Percentiles rank a stretch among this genome's conserved stretches.
Conservation (phyloP, 257 asterid genomes). For the Solanum sejunctum region DNA sequence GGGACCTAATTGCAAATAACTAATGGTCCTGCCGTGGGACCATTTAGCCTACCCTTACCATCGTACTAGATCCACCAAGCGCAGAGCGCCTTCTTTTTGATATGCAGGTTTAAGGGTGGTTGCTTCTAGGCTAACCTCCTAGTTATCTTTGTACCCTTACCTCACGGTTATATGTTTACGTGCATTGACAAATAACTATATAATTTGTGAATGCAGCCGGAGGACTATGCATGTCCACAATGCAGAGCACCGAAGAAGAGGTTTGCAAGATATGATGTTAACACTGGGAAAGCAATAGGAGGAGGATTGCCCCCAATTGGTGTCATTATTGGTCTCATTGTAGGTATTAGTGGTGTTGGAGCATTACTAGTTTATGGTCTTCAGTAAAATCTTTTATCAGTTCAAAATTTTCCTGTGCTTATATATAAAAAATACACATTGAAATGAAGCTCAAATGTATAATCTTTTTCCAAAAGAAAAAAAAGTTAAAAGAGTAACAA, state of each 20-base stretch:
- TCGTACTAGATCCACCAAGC: background rate
- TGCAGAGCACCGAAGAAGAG: conserved; percentile 97
- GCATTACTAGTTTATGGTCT: conserved; percentile 85
- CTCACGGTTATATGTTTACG: background rate
- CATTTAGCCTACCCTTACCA: background rate
- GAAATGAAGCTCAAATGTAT: background rate
- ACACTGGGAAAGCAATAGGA: conserved; percentile 71
- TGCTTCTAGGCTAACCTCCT: background rate
- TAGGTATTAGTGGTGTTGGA: conserved; percentile 81
- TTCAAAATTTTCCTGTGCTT: background rate
- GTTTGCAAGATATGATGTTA: conserved; percentile 75
- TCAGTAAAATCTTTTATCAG: conserved; percentile 21
- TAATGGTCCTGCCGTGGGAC: background rate
- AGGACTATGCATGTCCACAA: conserved; percentile 79
- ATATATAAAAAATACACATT: no score
- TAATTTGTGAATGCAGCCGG: conserved; percentile 39
- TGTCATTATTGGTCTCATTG: conserved; percentile 70
- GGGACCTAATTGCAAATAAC: background rate
- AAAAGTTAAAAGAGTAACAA: no score
- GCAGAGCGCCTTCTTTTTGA: background rate
- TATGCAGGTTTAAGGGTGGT: background rate
- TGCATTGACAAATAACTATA: background rate
- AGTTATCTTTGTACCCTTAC: background rate
- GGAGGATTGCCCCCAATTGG: conserved; percentile 92
- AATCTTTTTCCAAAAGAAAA: background rate